Conservation (phyloP, 2,329 filamentous ascomycete genomes). For the Fusarium stilboides region DNA sequence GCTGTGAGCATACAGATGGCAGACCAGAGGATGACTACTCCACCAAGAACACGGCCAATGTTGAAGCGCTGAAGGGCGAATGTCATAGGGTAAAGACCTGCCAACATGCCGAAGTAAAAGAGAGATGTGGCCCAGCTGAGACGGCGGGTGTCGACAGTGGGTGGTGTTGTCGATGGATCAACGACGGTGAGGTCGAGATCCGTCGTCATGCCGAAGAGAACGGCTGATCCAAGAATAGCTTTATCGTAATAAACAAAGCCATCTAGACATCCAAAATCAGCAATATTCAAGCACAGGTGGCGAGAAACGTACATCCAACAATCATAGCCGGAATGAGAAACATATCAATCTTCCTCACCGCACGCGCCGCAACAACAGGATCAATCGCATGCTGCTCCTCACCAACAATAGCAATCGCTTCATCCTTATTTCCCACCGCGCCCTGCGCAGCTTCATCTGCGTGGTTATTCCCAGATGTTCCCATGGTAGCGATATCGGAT, state of each 20-base stretch:
- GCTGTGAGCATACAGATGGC: slow-evolving; percentile 78
- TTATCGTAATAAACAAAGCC: slow-evolving; percentile 65
- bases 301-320: slow-evolving; percentile 59
- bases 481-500: slow-evolving; percentile 27
- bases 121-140: slow-evolving; percentile 84
- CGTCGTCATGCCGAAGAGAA: slow-evolving; percentile 81
- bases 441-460: slow-evolving; percentile 21
- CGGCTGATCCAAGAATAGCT: slow-evolving; percentile 81
- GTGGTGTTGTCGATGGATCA: slow-evolving; percentile 60
- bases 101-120: slow-evolving; percentile 86
- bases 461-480: slow-evolving; percentile 10
- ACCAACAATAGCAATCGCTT: slow-evolving; percentile 69
- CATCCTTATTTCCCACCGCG: slow-evolving; percentile 47
- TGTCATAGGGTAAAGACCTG: slow-evolving; percentile 80
- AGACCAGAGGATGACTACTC: slow-evolving; percentile 76
- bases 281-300: fast-evolving
- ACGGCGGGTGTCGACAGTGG: slow-evolving; percentile 74
- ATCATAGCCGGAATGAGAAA: slow-evolving; percentile 79
- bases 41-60: slow-evolving; percentile 74
- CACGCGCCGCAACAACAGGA: slow-evolving; percentile 67
- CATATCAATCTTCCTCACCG: slow-evolving; percentile 76
- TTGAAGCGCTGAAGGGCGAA: slow-evolving; percentile 79
- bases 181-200: slow-evolving; percentile 74
- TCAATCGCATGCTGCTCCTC: slow-evolving; percentile 69
- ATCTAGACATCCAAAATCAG: slow-evolving; percentile 53